A percentile compares a stretch with the other conserved stretches of the same genome.
phyloP scores from a whole-genome alignment of 2,329 filamentous ascomycete species.

The Metarhizium humberi region DNA sequence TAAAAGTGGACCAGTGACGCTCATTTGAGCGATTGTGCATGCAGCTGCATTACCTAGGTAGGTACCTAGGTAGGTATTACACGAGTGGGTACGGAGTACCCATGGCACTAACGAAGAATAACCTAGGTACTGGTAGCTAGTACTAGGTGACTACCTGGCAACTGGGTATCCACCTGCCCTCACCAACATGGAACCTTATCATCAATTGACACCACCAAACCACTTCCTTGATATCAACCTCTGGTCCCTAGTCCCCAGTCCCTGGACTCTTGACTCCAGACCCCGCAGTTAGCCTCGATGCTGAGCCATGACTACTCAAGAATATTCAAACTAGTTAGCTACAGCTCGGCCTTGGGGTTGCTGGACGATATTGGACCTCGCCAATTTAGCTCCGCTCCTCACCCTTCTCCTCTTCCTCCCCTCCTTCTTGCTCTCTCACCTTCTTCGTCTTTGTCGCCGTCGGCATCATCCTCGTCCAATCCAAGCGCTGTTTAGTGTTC shows the following conservation, averaged over 20 bases:
- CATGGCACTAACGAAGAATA: neutral
- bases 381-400: neutral
- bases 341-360: neutral
- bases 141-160: neutral
- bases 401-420: too few species aligned
- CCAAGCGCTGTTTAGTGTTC: neutral
- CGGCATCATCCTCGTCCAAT: neutral
- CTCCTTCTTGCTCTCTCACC: neutral
- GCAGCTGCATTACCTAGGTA: too few species aligned
- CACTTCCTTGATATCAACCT: neutral
- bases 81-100: too few species aligned
- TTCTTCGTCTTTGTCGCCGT: neutral
- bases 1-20: too few species aligned
- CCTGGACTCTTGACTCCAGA: neutral
- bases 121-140: neutral
- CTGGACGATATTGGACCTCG: neutral
- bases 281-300: neutral
- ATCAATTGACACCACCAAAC: neutral
- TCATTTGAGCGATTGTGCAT: too few species aligned
- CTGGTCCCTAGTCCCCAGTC: neutral
- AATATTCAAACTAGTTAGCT: neutral
- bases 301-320: neutral
- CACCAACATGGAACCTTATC: too few species aligned
- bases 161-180: neutral
- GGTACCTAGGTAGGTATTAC: too few species aligned